Percentiles rank a stretch among this genome's conserved stretches.
Evolutionary conservation across 805 yeast genomes (phyloP).

Genomic region (Metschnikowia reukaufii): DNA sequence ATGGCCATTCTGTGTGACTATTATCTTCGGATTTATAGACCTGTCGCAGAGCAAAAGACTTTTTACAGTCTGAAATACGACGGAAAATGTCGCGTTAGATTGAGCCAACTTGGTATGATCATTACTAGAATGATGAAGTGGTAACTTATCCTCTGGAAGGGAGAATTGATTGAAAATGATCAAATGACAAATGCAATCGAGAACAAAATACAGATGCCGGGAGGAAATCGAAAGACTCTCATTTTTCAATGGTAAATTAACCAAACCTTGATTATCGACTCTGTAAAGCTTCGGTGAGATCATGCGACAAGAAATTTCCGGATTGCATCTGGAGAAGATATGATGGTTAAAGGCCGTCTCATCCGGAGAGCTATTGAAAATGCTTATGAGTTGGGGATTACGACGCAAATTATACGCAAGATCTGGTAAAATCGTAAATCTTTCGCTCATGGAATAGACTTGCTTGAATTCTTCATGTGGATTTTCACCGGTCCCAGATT

Average conservation of each 20-base stretch:
- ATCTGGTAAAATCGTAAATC: slow-evolving; percentile 30
- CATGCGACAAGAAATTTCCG: slow-evolving; percentile 21
- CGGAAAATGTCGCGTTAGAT: background rate
- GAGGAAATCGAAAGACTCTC: slow-evolving; percentile 3
- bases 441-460: slow-evolving; percentile 26
- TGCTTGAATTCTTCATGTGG: slow-evolving; percentile 23
- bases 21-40: slow-evolving; percentile 23
- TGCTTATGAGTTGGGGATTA: slow-evolving; percentile 36
- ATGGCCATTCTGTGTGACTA: slow-evolving; percentile 37
- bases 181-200: slow-evolving; percentile 31
- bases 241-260: slow-evolving; percentile 19
- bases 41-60: slow-evolving; percentile 8
- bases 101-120: slow-evolving; percentile 11
- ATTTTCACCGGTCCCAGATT: slow-evolving; percentile 15
- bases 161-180: slow-evolving; percentile 24
- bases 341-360: slow-evolving; percentile 44
- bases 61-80: slow-evolving; percentile 8
- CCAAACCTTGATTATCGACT: background rate
- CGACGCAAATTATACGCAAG: slow-evolving; percentile 35
- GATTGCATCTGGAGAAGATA: slow-evolving; percentile 25
- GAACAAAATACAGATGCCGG: slow-evolving; percentile 22
- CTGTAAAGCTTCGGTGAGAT: slow-evolving; percentile 34
- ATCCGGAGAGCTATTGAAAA: slow-evolving; percentile 46
- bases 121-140: slow-evolving; percentile 19
- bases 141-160: slow-evolving; percentile 9